Base-by-base conservation (phyloP, 2,329 filamentous ascomycete genomes). In the Cladosporium colombiae region DNA sequence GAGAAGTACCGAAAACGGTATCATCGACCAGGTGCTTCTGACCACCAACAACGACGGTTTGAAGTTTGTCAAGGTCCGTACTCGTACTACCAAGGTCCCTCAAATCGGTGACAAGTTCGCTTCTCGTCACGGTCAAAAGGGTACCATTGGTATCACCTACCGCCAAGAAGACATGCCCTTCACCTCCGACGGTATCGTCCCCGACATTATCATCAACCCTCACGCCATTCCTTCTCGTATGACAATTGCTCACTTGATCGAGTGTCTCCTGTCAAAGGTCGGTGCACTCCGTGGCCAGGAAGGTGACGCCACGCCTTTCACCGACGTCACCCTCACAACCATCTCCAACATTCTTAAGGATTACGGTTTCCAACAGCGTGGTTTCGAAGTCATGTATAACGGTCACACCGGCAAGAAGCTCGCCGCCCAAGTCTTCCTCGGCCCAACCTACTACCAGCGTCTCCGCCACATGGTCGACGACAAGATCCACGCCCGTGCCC, bases 171-270 rank as follows among this genome's bases (percentile, higher is more conserved):
- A 99, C 76, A 99, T 99, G 96, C 96, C 96, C 0, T 99, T 99
- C 79, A 95, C 92, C 3, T 84, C 88, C 44, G 92, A 98, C 77
- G 95, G 96, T 73, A 86, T 99, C 62, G 91, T 90, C 0, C 95
- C 96, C 0, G 96, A 99, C 79, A 85, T 99, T 69, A 97, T 99
- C 79, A 98, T 99, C 84, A 99, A 99, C 80, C 95, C 95, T 1
- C 95, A 99, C 85, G 96, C 95, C 76, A 99, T 99, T 86, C 95
- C 95, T 0, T 99, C 95, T 64, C 95, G 95, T 87, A 99, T 99
- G 95, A 99, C 96, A 2, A 99, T 99, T 88, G 95, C 95, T 74
- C 95, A 99, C 85, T 93, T 99, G 87, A 96, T 99, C 78, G 95
- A 99, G 84, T 99, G 95, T 85, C 86, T 98, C 72, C 86, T 99